Evolutionary conservation across 1,139 yeast genomes (phyloP).

Genomic region (Saccharomyces hybrid): DNA sequence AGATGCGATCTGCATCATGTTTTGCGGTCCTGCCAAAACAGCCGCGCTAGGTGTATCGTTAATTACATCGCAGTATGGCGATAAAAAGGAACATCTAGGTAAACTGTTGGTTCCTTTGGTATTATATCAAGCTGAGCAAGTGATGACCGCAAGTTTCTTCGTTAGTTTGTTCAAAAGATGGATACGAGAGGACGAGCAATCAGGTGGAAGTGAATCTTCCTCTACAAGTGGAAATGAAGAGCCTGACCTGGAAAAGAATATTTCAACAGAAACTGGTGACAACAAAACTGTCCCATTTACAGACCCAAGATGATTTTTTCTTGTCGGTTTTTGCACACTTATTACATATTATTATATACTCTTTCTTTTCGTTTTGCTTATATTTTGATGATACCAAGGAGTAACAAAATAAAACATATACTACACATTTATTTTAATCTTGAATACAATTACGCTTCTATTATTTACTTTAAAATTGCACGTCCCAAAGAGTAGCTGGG

Average conservation of each 20-base stretch:
- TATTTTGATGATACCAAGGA: no score
- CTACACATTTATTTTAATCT: not conserved
- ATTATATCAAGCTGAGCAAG: slow-evolving; percentile 80
- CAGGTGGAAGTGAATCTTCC: not conserved
- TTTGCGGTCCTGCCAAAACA: slow-evolving; percentile 90
- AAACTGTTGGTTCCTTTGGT: slow-evolving; percentile 72
- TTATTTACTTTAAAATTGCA: slow-evolving; percentile 25
- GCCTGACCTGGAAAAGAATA: not conserved
- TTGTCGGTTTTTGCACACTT: not conserved
- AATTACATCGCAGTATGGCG: slow-evolving; percentile 72
- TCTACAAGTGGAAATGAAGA: not conserved
- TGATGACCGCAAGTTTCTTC: slow-evolving; percentile 63
- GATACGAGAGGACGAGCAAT: slow-evolving; percentile 26
- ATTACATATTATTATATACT: not conserved
- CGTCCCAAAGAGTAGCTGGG: slow-evolving; percentile 55
- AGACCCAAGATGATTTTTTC: not conserved
- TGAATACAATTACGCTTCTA: slow-evolving; percentile 4
- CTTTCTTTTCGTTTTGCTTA: no score
- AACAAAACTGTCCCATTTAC: not conserved
- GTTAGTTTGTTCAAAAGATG: slow-evolving; percentile 60
- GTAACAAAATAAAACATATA: no score
- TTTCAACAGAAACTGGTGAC: not conserved
- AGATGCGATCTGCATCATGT: slow-evolving; percentile 73
- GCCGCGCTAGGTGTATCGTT: slow-evolving; percentile 87
- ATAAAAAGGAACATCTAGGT: slow-evolving; percentile 54